phyloP scores from a whole-genome alignment of 768 basidiomycete species.

The Rhodosporidiobolus sp. region DNA sequence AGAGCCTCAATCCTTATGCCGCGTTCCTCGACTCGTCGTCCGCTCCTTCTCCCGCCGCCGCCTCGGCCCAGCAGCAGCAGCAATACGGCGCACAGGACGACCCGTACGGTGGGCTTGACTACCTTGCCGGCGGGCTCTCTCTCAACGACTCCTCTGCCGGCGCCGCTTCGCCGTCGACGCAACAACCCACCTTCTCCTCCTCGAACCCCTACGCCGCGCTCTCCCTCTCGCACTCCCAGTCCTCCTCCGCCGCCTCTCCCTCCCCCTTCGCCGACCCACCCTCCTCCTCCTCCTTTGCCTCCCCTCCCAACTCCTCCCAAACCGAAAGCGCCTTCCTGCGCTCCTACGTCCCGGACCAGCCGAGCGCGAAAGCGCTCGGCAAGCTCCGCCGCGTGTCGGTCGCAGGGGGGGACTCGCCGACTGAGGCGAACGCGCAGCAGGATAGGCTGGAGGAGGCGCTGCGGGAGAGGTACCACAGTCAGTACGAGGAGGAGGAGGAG shows the following conservation, averaged over 20 bases:
- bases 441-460: slow-evolving; percentile 18
- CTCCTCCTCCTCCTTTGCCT: background rate
- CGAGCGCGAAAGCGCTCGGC: slow-evolving; percentile 32
- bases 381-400: slow-evolving; percentile 31
- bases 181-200: slow-evolving; percentile 3
- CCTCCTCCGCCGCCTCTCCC: background rate
- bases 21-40: slow-evolving; percentile 4
- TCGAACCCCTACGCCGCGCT: slow-evolving; percentile 31
- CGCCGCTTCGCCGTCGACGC: background rate
- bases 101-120: slow-evolving; percentile 13
- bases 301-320: no score
- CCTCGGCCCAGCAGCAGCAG: background rate
- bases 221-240: background rate
- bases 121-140: background rate
- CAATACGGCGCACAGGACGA: no score
- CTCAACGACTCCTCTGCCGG: background rate
- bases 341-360: slow-evolving; percentile 5
- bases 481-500: slow-evolving; percentile 16
- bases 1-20: slow-evolving; percentile 16
- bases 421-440: slow-evolving; percentile 1
- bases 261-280: background rate
- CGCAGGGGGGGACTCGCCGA: background rate
- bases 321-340: background rate
- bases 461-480: slow-evolving; percentile 22
- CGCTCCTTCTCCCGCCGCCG: background rate